Percentiles rank a stretch among this genome's conserved stretches.
Conservation (phyloP, 192 early-diverging fungal genomes). For the Coemansia sp. region DNA sequence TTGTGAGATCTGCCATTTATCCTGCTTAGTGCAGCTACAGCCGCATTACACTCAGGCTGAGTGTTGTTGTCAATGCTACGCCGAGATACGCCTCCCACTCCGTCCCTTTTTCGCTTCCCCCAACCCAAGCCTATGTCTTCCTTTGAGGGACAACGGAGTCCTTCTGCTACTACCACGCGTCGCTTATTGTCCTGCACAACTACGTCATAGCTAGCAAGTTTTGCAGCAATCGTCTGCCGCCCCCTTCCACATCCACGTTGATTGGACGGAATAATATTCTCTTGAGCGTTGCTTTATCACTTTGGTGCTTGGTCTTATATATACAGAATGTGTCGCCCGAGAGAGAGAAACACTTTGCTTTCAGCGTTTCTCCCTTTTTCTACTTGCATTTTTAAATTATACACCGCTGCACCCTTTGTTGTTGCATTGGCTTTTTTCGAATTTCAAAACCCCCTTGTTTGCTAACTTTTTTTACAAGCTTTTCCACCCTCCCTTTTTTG, state of each 20-base stretch:
- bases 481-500: neutral
- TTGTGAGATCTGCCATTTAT: conserved; percentile 6
- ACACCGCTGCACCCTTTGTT: neutral
- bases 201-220: conserved; percentile 3
- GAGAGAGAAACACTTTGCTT: neutral
- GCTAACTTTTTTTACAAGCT: conserved; percentile 1
- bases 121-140: neutral
- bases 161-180: conserved; percentile 7
- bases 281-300: neutral
- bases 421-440: neutral
- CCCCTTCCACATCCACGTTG: neutral
- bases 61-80: neutral
- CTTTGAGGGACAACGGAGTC: neutral
- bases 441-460: neutral
- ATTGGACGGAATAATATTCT: neutral
- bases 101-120: neutral
- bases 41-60: neutral
- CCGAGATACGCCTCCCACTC: neutral
- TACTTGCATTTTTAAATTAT: neutral
- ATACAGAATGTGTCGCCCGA: neutral
- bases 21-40: neutral
- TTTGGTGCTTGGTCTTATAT: neutral
- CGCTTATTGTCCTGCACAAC: neutral
- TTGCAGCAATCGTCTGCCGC: conserved; percentile 6
- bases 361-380: neutral